Evolutionary conservation across 176 grass and related monocot species (phyloP), one percentile per base, ranked within the genome.

Genomic region (Ensete glaucum): DNA sequence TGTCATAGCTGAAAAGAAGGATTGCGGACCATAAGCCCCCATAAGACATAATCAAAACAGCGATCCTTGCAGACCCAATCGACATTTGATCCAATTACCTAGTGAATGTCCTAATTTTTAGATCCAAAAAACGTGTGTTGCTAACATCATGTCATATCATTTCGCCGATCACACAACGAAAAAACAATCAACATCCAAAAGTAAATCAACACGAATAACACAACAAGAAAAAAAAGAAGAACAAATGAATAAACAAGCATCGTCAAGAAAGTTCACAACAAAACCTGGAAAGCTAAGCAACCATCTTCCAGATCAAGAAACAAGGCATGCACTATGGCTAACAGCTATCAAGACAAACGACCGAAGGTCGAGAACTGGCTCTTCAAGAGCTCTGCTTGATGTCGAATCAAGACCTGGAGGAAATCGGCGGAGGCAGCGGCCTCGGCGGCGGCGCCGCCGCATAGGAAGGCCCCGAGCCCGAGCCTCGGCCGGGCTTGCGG

Each of bases 401-500:
- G 9, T 26, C 13, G 64, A 50, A 21, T 58, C 21, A 43, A 25
- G 66, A 70, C 66, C 66, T 79, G 64, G 56, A 66, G 25, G 50
- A 65, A 9, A 20, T 11, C 64, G 52, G 34, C 34, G 34, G 8
- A 53, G 21, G 75, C 77, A 19, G 79, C 77, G 13, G 82, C 23
- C 7, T 82, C 25, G 12, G 76, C 6, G 52, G 87, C 79, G 83
- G 81, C 83, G 77, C 85, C 83, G 65, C 74, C 85, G 75, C 93
- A 85, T 79, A 97, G 85, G 79, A 88, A 90, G 74, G 81, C 84
- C 59, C 53, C 88, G 58, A 85, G 67, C 26, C 77, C 19, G 74
- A 78, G 81, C 63, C 82, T 83, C 73, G 58, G 57, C 71, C 85
- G 81, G 81, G 81, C 83, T 24, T 77, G 79, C 49, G 62, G 16